Base-by-base conservation (phyloP, 495 filamentous ascomycete species). In the Venustampulla echinocandica region DNA sequence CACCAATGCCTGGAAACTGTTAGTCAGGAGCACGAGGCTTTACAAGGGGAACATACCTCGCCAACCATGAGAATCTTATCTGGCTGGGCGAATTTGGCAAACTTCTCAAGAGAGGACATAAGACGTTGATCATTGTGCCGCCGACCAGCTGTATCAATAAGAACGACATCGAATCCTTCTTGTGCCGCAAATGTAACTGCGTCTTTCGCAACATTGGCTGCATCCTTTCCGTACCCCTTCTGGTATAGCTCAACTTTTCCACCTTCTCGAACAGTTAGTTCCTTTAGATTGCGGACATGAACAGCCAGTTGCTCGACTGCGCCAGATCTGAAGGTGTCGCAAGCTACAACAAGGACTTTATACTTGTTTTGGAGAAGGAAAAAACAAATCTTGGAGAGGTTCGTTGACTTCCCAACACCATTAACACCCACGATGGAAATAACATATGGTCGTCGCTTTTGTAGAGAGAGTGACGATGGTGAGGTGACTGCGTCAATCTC, bases 31-130 rank as follows among this genome's bases (percentile, higher is more conserved):
- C 28, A 33, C 11, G 1, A 14, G 4, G 24, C 23, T 18, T 11
- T n/a, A 14, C 2, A 14, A n/a, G 20, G 1, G 17, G n/a, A 40
- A 58, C 68, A 60, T 63, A 76, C 73, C 66, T 98, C 92, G 47
- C 89, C 92, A 60, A 98, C 92, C 92, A 98, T 97, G 57, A 98
- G 76, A 49, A 97, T 95, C 73, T 98, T 97, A 62, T 98, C 90
- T 2, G 93, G 93, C 42, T 87, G 74, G 6, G 92, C 92, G 58
- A 96, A 83, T 58, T 94, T 92, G 53, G 85, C 92, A 59, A 98
- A 98, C 57, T 97, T 97, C 69, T 96, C 90, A 28, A 98, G 69
- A 3, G 81, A 87, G 13, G 83, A 87, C 93, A 98, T 97, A 45
- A 98, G 74, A 0, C 92, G 79, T 20, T 54, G 78, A 61, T 98